Conservation (phyloP, 1,284 basidiomycete genomes). For the Thelephora terrestris region DNA sequence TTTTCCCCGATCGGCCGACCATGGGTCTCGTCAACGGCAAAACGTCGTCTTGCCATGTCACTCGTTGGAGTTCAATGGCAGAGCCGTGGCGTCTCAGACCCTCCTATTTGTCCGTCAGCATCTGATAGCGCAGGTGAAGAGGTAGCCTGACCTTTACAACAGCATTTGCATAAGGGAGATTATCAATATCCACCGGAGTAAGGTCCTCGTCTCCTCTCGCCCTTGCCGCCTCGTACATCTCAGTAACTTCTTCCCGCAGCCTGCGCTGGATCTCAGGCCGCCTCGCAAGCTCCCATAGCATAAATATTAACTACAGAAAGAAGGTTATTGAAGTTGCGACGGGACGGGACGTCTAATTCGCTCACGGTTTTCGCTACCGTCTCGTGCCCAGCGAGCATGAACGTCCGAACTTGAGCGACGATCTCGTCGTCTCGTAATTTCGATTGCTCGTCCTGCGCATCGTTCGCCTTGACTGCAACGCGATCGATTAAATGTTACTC, state of each 20-base stretch:
- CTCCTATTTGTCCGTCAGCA: slow-evolving; percentile 10
- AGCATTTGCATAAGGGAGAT: slow-evolving; percentile 41
- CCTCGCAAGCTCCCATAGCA: slow-evolving; percentile 33
- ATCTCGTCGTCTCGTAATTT: slow-evolving; percentile 41
- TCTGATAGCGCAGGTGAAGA: neutral
- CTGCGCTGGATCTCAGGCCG: slow-evolving; percentile 36
- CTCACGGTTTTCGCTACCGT: slow-evolving; percentile 32
- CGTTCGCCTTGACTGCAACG: slow-evolving; percentile 41
- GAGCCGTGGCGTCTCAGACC: slow-evolving; percentile 22
- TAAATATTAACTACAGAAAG: neutral
- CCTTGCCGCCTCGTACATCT: neutral
- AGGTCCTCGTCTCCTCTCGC: slow-evolving; percentile 31
- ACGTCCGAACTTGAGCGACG: slow-evolving; percentile 40
- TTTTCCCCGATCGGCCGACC: slow-evolving; percentile 16
- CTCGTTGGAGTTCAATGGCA: slow-evolving; percentile 15
- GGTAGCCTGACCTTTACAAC: slow-evolving; percentile 29
- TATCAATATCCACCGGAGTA: slow-evolving; percentile 37
- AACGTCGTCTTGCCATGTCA: slow-evolving; percentile 21
- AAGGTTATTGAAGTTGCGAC: too few species aligned
- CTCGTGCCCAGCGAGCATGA: slow-evolving; percentile 41
- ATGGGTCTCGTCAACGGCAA: slow-evolving; percentile 22
- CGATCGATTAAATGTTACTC: neutral
- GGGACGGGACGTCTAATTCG: too few species aligned
- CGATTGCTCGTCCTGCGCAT: slow-evolving; percentile 30
- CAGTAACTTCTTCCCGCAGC: slow-evolving; percentile 41